Evolutionary conservation across 441 rosid species (phyloP).

Genomic region (Jatropha podagrica): DNA sequence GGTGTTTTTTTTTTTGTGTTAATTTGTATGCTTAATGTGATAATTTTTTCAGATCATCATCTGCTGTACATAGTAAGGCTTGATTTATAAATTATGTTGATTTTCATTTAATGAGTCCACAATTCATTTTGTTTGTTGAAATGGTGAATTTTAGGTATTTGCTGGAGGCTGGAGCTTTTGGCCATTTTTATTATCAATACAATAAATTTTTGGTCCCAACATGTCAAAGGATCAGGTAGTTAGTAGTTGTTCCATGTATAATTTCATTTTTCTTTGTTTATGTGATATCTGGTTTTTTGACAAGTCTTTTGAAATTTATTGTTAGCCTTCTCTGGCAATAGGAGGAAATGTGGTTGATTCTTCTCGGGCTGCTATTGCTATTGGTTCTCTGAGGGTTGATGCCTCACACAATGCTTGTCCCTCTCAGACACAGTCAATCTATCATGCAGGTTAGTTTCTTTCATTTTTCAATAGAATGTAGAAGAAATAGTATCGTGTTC

Average conservation of each 20-base stretch:
- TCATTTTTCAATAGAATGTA: slow-evolving; percentile 1
- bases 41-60: not conserved
- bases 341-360: slow-evolving; percentile 24
- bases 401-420: slow-evolving; percentile 31
- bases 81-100: not conserved
- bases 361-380: slow-evolving; percentile 31
- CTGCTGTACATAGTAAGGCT: not conserved
- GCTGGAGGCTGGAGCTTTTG: slow-evolving; percentile 21
- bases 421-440: slow-evolving; percentile 28
- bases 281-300: slow-evolving; percentile 1
- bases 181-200: slow-evolving; percentile 3
- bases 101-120: not conserved
- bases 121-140: not conserved
- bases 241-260: not conserved
- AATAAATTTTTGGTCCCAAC: slow-evolving; percentile 26
- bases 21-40: too few relatives aligned
- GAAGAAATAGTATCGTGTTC: not conserved
- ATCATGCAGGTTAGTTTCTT: slow-evolving; percentile 40
- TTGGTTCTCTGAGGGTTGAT: slow-evolving; percentile 32
- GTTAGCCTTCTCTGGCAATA: slow-evolving; percentile 21
- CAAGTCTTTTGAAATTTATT: slow-evolving; percentile 13
- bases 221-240: slow-evolving; percentile 35
- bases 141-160: slow-evolving; percentile 24
- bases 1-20: not conserved
- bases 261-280: not conserved